Base-by-base conservation (phyloP, 306 rosid species). In the Lathyrus aphaca region DNA sequence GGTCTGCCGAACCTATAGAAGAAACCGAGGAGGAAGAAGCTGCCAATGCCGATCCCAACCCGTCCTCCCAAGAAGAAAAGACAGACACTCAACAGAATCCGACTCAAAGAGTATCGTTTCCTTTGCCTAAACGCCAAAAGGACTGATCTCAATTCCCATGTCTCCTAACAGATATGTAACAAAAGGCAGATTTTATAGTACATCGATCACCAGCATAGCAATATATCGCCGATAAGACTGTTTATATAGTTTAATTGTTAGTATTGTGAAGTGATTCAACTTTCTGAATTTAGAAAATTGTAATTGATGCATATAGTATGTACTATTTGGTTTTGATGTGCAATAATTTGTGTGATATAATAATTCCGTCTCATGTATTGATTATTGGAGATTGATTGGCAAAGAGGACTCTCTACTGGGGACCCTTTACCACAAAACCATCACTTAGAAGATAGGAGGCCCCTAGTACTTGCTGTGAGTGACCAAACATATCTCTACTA, bases 21-120 rank as follows among this genome's bases (percentile, higher is more conserved):
- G 91, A 93, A 81, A 90, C 77, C 7, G 94, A 88, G 69, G 94
- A 85, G 19, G 98, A 90, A 21, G 96, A 84, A 40, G 53, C 74
- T 51, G 72, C 58, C 2, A 82, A 84, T 37, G 74, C 62, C 0
- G 84, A 84, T 54, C 79, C 89, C 13, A 82, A 71, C 60, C 88
- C 84, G 0, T 29, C 84, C 42, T 29, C 84, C 42, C 89, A 85
- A 64, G 94, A 90, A 77, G 91, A 75, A 7, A 77, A 73, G 84
- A 53, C 64, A n/a, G 91, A 86, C 11, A 10, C 80, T 37, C 91
- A 80, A 23, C 90, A 76, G 61, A 81, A 78, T 76, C 78, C 96
- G 15, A 74, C 83, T 27, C 94, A 90, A 50, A 85, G 90, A 73
- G 96, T 93, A 17, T 87, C 96, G 42, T 91, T 91, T 53, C 92